Evolutionary conservation across 1,284 basidiomycete genomes (phyloP).

Genomic region (Earliella scabrosa): DNA sequence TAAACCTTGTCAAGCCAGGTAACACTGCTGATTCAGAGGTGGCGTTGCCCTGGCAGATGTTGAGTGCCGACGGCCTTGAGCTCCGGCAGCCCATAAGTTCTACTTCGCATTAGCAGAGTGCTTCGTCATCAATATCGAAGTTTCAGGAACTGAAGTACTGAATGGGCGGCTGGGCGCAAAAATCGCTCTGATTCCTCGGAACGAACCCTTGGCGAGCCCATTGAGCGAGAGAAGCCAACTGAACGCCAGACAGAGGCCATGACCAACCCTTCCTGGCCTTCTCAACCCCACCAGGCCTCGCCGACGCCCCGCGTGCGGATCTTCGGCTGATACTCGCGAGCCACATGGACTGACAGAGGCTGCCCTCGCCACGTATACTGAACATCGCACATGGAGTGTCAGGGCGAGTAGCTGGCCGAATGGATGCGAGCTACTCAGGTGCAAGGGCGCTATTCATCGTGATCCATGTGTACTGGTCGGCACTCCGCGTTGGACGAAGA

Average conservation of each 20-base stretch:
- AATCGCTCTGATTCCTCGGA: conserved; percentile 11
- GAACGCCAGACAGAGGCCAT: not conserved
- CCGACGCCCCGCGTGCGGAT: conserved; percentile 17
- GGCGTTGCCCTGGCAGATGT: too few relatives aligned
- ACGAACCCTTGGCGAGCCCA: not conserved
- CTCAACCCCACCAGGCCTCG: not conserved
- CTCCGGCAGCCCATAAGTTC: too few relatives aligned
- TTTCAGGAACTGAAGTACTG: too few relatives aligned
- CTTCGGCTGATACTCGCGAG: conserved; percentile 17
- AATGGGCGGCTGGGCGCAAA: not conserved
- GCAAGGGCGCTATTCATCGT: too few relatives aligned
- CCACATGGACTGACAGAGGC: conserved; percentile 5
- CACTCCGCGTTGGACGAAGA: not conserved
- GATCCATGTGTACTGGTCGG: not conserved
- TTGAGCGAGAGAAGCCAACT: not conserved
- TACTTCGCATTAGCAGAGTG: too few relatives aligned
- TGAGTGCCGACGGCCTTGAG: too few relatives aligned
- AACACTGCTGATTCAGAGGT: too few relatives aligned
- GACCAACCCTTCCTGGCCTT: not conserved
- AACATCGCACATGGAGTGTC: not conserved
- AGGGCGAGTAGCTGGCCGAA: not conserved
- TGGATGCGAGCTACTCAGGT: not conserved
- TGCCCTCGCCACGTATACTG: not conserved
- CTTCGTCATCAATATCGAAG: too few relatives aligned
- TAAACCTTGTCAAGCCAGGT: too few relatives aligned